Evolutionary conservation across 768 basidiomycete species (phyloP), one percentile per base, ranked within the genome.

Genomic region (Lactifluus echinatus): DNA sequence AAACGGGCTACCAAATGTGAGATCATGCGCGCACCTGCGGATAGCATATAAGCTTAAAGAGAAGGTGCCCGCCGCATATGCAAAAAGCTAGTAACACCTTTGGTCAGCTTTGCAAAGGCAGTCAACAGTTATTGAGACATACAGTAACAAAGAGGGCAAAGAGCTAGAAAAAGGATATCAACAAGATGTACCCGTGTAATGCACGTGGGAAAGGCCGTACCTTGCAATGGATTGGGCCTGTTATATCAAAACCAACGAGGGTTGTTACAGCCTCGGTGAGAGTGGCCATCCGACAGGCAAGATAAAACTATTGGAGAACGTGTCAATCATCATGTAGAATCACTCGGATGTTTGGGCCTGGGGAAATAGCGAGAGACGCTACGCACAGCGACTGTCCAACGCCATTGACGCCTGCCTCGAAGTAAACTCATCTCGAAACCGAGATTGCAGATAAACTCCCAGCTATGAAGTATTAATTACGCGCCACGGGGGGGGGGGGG

Each of bases 381-480:
- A 36, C 61, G 6, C 36, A 63, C 61, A 3, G 39, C 11, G 19
- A 31, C 36, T 8, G 61, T 63, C 61, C 61, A 63, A 4, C 55
- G 45, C 59, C 59, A 63, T 15, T 55, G 60, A 34, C 59, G 61
- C 37, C 50, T 50, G 2, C 59, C 26, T 0, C 21, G 40, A n/a
- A 56, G 4, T 8, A 63, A 37, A 33, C 54, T 37, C 50, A 50
- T 53, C 50, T 63, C 61, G 12, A 62, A 63, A 26, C 43, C 39
- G 3, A 61, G 39, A n/a, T 51, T 51, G 24, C 45, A 44, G 15
- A 63, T 55, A 29, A 61, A 63, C 19, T 63, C 61, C 61, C 61
- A 63, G 14, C 61, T 63, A 8, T 0, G 4, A 42, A 11, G 2
- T 15, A 6, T 31, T 33, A 7, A 15, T 28, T 42, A 8, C 40